A percentile compares a stretch with the other conserved stretches of the same genome.
phyloP scores from a whole-genome alignment of 495 filamentous ascomycete species.

The Bacidia gigantensis region DNA sequence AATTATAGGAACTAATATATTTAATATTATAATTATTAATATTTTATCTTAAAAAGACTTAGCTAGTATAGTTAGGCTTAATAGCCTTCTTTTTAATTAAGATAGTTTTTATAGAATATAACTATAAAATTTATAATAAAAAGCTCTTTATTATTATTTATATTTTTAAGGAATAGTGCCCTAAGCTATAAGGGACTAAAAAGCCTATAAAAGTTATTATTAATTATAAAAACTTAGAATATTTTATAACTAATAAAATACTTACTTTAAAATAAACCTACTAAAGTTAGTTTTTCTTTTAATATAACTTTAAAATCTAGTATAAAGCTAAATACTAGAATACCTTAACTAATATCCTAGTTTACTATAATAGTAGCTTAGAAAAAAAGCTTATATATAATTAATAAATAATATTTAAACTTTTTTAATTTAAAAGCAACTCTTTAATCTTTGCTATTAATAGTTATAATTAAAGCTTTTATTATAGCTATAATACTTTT shows the following conservation, averaged over 20 bases:
- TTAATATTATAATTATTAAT: no score
- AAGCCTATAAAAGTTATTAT: neutral
- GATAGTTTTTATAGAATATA: neutral
- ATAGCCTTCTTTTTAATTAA: neutral
- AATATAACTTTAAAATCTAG: neutral
- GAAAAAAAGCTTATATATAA: neutral
- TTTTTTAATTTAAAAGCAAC: neutral
- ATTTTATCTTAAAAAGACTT: neutral
- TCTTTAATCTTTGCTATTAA: neutral
- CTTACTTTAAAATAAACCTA: neutral
- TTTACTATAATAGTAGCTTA: neutral
- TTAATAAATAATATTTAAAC: neutral
- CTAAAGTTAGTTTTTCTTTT: neutral
- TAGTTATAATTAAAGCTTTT: no score
- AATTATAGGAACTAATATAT: no score
- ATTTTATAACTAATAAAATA: neutral
- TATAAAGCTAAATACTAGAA: neutral
- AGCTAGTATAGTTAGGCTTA: neutral
- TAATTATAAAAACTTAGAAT: neutral
- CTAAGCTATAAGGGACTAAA: neutral
- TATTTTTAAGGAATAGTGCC: neutral
- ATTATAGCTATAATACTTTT: neutral
- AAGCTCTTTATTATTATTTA: constrained; percentile 1
- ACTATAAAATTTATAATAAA: neutral
- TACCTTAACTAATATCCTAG: neutral